Evolutionary conservation across 2,329 filamentous ascomycete genomes (phyloP).

Genomic region (Cladophialophora psammophila): DNA sequence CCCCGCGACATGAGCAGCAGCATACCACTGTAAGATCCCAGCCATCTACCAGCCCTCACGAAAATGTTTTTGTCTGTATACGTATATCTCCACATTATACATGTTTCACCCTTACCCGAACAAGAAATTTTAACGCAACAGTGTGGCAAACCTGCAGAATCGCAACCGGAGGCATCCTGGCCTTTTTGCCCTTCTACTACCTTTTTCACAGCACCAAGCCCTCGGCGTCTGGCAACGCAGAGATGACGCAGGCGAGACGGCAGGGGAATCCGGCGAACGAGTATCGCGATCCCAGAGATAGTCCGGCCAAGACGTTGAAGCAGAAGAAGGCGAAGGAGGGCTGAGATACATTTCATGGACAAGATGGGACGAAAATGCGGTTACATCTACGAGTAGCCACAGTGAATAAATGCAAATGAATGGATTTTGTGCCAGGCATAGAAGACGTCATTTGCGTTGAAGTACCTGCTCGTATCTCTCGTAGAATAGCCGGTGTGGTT

Average conservation of each 20-base stretch:
- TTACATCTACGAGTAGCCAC: background rate
- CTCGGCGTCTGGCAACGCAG: constrained; percentile 12
- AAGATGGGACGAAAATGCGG: background rate
- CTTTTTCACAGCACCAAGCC: constrained; percentile 31
- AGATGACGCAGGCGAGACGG: constrained; percentile 20
- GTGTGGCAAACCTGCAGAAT: background rate
- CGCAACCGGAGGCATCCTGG: constrained; percentile 4
- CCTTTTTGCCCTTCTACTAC: constrained; percentile 31
- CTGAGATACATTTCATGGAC: background rate
- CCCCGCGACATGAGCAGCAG: constrained; percentile 15
- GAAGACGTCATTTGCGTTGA: no score
- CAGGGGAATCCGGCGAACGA: constrained; percentile 21
- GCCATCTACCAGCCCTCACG: no score
- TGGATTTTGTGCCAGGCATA: no score
- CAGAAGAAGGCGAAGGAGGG: constrained; percentile 29
- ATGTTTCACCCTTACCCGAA: background rate
- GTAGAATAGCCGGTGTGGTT: no score
- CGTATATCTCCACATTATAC: background rate
- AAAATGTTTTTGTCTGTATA: no score
- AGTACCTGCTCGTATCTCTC: no score
- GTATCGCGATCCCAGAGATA: constrained; percentile 32
- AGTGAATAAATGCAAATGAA: no score
- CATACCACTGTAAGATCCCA: constrained; percentile 20
- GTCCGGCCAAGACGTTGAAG: constrained; percentile 32
- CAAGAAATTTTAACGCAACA: background rate